Conservation (phyloP, 371 early-diverging fungal genomes). For the Apophysomyces variabilis region DNA sequence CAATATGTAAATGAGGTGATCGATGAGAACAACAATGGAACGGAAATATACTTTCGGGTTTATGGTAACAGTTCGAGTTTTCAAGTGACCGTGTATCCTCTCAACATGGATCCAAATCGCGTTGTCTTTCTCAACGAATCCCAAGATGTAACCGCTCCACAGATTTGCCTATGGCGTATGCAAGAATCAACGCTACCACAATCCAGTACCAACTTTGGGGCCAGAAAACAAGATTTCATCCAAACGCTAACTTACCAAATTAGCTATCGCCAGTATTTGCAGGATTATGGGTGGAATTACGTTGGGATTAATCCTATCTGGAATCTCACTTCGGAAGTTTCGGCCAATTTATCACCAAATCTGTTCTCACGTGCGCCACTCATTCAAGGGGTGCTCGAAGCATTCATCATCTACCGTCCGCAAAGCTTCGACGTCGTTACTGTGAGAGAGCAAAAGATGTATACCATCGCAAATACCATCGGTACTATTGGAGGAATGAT, state of each 20-base stretch:
- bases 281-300: constrained; percentile 51
- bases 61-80: constrained; percentile 39
- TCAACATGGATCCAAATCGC: constrained; percentile 51
- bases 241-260: not conserved
- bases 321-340: constrained; percentile 48
- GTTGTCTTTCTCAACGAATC: constrained; percentile 32
- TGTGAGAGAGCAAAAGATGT: not conserved
- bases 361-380: constrained; percentile 1
- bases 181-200: not conserved
- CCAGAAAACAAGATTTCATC: not conserved
- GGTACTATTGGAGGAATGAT: not conserved
- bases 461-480: not conserved
- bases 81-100: constrained; percentile 47
- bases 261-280: constrained; percentile 43
- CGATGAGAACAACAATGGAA: constrained; percentile 44
- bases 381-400: not conserved
- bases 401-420: not conserved
- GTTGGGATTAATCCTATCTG: constrained; percentile 50
- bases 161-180: not conserved
- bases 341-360: constrained; percentile 42
- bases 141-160: not conserved
- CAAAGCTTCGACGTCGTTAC: not conserved
- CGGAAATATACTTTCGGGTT: constrained; percentile 38
- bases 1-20: constrained; percentile 30
- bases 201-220: not conserved